These are phyloP conservation scores for Globisporangium radiosum DNA, from an alignment of 352 stramenopile genomes.

Conservation along the genomic window DNA sequence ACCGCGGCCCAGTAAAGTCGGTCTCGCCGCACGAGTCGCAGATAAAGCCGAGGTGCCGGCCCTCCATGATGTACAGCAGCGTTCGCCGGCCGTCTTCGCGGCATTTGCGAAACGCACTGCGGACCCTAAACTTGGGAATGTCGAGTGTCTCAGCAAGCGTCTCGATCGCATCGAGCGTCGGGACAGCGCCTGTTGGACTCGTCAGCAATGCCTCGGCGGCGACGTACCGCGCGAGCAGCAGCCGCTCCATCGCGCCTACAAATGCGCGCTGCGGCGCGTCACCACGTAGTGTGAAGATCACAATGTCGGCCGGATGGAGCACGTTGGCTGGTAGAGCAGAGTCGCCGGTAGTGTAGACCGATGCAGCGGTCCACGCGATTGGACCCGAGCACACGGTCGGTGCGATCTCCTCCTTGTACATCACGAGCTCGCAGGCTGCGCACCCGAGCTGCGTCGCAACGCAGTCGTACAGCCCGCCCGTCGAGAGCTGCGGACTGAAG, in stretches of 20 bases:
- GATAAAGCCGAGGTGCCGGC: conserved; percentile 72
- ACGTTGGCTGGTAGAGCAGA: conserved; percentile 8
- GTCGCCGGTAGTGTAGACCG: conserved; percentile 1
- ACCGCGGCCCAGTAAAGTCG: conserved; percentile 67
- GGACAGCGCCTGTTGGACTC: conserved; percentile 10
- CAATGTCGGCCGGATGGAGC: conserved; percentile 52
- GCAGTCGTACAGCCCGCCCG: conserved; percentile 37
- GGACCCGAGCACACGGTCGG: conserved; percentile 43
- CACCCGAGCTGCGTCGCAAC: conserved; percentile 34
- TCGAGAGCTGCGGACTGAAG: conserved; percentile 24
- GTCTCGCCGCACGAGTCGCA: conserved; percentile 78
- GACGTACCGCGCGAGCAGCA: conserved; percentile 37
- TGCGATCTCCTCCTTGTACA: conserved; percentile 76
- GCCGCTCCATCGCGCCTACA: conserved; percentile 14
- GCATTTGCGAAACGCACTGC: conserved; percentile 78
- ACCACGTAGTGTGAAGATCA: conserved; percentile 37
- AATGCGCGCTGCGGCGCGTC: conserved; percentile 20
- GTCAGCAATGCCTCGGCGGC: conserved; percentile 29
- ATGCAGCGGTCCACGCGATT: conserved; percentile 27
- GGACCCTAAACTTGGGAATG: conserved; percentile 74
- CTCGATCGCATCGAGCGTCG: conserved; percentile 61
- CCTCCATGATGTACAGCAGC: conserved; percentile 79
- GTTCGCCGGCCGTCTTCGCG: conserved; percentile 55
- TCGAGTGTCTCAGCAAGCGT: conserved; percentile 58
- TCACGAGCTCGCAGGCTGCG: conserved; percentile 34